Conservation (phyloP, 75 land plant species). For the Pinus albicaulis region DNA sequence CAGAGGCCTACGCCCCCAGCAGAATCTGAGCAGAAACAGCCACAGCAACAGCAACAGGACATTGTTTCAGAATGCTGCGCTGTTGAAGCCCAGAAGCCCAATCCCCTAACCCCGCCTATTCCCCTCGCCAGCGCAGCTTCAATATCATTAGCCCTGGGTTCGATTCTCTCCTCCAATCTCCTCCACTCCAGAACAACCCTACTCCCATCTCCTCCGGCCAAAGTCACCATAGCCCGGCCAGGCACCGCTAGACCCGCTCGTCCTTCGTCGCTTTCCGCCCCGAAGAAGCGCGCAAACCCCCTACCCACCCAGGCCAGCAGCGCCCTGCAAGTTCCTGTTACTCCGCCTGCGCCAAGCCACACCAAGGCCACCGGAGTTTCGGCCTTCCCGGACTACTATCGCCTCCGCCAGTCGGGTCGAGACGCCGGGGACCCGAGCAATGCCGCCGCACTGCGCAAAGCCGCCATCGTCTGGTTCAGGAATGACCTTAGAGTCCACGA, state of each 20-base stretch:
- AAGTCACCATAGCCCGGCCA: neutral
- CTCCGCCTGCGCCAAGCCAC: conserved; percentile 11
- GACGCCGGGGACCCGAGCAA: conserved; percentile 48
- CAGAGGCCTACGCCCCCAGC: neutral
- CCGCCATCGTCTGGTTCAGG: conserved; percentile 83
- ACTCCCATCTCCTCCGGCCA: neutral
- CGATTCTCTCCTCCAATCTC: neutral
- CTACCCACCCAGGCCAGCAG: conserved; percentile 18
- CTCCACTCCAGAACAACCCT: neutral
- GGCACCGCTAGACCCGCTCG: conserved; percentile 1
- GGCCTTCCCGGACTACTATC: conserved; percentile 46
- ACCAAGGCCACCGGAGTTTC: conserved; percentile 28
- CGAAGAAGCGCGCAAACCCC: conserved; percentile 26
- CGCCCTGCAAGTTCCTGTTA: conserved; percentile 15
- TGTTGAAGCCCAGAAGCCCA: neutral
- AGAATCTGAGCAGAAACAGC: neutral
- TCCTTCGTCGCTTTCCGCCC: conserved; percentile 6
- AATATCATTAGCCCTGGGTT: conserved; percentile 1
- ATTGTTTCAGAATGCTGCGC: neutral
- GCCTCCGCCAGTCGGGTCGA: conserved; percentile 35
- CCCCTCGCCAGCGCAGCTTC: neutral
- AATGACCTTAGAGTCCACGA: conserved; percentile 85
- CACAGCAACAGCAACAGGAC: neutral
- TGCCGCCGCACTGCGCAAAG: conserved; percentile 58
- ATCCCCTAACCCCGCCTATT: neutral